A percentile compares a stretch with the other conserved stretches of the same genome.
Conservation (phyloP, 2,329 filamentous ascomycete species). For the Cytospora schulzeri region DNA sequence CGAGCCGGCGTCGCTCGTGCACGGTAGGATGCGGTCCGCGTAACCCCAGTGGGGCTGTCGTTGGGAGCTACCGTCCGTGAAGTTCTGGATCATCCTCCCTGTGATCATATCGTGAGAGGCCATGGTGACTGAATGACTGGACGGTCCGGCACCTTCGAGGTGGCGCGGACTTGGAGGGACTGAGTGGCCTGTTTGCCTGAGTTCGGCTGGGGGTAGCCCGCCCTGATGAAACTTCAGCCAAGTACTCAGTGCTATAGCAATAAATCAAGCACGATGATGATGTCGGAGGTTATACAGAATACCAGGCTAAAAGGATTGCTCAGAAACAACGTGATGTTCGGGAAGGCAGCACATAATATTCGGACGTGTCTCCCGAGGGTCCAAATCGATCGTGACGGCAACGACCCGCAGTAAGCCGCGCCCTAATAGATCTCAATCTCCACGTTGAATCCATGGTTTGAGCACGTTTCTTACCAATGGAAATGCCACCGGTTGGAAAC, state of each 20-base stretch:
- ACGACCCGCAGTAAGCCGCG: not conserved
- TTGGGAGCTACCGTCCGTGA: conserved; percentile 37
- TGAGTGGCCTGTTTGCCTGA: not conserved
- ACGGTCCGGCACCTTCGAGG: not conserved
- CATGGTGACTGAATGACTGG: conserved; percentile 16
- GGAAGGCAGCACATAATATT: not conserved
- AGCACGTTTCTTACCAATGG: conserved; percentile 3
- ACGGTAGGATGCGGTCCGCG: conserved; percentile 47
- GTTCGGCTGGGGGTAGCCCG: not conserved
- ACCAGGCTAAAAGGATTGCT: not conserved
- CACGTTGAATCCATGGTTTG: not conserved
- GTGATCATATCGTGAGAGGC: conserved; percentile 28
- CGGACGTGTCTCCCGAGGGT: not conserved
- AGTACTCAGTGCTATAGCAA: not conserved
- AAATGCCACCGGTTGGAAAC: not conserved
- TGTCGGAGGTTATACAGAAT: not conserved
- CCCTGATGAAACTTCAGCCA: not conserved
- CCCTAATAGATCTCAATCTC: not conserved
- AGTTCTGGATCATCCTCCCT: conserved; percentile 45
- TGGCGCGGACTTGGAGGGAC: not conserved
- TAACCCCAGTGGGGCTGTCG: conserved; percentile 50
- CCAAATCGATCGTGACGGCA: not conserved
- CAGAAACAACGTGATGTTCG: not conserved
- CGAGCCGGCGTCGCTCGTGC: conserved; percentile 49
- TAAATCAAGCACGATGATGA: not conserved